These are phyloP conservation scores for Phaeotremella skinneri DNA, from an alignment of 768 basidiomycete genomes.

Conservation along the genomic window DNA sequence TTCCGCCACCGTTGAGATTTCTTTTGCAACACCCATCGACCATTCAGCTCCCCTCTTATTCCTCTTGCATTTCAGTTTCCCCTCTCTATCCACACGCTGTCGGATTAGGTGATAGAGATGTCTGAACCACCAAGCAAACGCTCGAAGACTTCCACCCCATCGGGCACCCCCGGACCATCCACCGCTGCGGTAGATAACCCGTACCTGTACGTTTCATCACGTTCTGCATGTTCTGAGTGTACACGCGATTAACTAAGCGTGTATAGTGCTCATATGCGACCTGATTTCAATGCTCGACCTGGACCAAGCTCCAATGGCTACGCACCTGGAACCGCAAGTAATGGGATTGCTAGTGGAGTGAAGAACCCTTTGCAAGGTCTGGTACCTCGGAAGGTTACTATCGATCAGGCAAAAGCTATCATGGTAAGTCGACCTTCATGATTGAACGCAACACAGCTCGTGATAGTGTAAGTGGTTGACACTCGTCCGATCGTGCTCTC, in stretches of 20 bases:
- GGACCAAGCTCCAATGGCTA: constrained; percentile 19
- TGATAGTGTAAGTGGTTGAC: too few relatives aligned
- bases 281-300: too few relatives aligned
- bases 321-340: constrained; percentile 14
- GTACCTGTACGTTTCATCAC: constrained; percentile 36
- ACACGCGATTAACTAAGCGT: constrained; percentile 2
- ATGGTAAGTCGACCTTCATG: constrained; percentile 65
- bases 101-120: too few relatives aligned
- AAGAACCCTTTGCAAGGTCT: constrained; percentile 69
- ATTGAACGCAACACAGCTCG: too few relatives aligned
- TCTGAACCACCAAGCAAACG: constrained; percentile 25
- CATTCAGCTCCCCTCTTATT: not conserved
- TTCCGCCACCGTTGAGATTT: too few relatives aligned
- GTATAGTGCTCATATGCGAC: constrained; percentile 2
- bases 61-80: not conserved
- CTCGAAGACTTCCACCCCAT: constrained; percentile 15
- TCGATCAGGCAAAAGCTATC: constrained; percentile 64
- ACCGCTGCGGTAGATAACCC: constrained; percentile 38
- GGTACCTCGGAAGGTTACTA: constrained; percentile 66
- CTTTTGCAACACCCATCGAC: too few relatives aligned
- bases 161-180: constrained; percentile 16
- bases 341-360: constrained; percentile 14
- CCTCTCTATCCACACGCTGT: too few relatives aligned
- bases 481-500: too few relatives aligned
- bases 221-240: not conserved